Evolutionary conservation across 148 eudicot genomes (phyloP), one percentile per base, ranked within the genome.

Genomic region (Arbutus unedo): DNA sequence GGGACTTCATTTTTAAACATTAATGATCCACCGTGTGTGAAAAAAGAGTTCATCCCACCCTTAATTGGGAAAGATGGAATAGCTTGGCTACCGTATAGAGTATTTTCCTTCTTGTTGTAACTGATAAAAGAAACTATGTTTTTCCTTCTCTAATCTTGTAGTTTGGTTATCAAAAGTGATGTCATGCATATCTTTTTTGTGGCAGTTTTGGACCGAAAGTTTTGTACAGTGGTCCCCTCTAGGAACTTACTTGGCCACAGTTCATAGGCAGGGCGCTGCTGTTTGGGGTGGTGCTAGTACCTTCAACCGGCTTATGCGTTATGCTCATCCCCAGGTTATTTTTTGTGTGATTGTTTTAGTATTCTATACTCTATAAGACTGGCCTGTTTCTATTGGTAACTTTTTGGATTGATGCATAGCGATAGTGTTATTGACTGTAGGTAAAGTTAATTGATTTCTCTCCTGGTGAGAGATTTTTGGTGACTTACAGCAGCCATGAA

Each of bases 231-330:
- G 99, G 99, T 96, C 98, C 3, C 97, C 98, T 4, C 79, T 96
- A 77, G 99, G 99, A 38, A 93, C 98, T 19, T 96, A 96, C 88
- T 88, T 96, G 87, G 98, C 98, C 78, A 96, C 98, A 56, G 91
- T 96, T 57, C 99, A 96, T 56, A 88, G 93, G 71, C 98, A 96
- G 87, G 97, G 99, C 76, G 97, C 94, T 85, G 95, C 92, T 82
- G 94, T 96, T 50, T 96, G 98, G 99, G 99, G 96, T n/a, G 98
- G 99, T 81, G 97, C 99, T 76, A 87, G 88, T 57, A 82, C 91
- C 48, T 94, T 94, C 72, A 86, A 93, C 80, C 93, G 93, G 50
- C 82, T 93, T 13, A 95, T 92, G 96, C 97, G 98, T 80, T 94
- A 91, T 86, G 91, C 95, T 82, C 97, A 96, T 89, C 92, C 91